A percentile compares a stretch with the other conserved stretches of the same genome.
Conservation (phyloP, 2,329 filamentous ascomycete genomes). For the Ophiocordyceps camponoti-floridani region DNA sequence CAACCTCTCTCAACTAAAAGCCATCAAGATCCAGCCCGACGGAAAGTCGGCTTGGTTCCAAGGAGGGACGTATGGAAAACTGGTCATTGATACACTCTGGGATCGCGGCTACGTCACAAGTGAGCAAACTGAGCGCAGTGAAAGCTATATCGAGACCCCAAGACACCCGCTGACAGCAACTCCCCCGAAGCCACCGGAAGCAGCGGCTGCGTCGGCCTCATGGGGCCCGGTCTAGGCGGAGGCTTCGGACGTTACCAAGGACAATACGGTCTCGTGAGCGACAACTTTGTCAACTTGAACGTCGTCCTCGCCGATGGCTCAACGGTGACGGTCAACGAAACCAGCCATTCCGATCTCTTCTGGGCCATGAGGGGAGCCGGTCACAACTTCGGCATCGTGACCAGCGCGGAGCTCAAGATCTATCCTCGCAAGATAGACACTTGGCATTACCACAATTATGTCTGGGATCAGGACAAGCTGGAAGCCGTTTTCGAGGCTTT, state of each 20-base stretch:
- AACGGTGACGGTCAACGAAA: conserved; percentile 4
- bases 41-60: neutral
- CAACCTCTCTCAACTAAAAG: conserved; percentile 3
- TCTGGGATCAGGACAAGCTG: conserved; percentile 6
- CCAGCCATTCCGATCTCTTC: conserved; percentile 13
- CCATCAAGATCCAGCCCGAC: conserved; percentile 2
- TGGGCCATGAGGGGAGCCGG: conserved; percentile 17
- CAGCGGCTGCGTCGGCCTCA: conserved; percentile 7
- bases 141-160: neutral
- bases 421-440: conserved; percentile 7
- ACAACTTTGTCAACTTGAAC: conserved; percentile 15
- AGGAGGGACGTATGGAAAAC: conserved; percentile 1
- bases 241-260: conserved; percentile 14
- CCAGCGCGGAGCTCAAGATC: conserved; percentile 12
- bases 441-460: conserved; percentile 9
- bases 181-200: neutral
- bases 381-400: conserved; percentile 16
- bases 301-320: conserved; percentile 14
- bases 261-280: conserved; percentile 12
- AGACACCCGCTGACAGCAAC: neutral
- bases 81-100: conserved; percentile 1
- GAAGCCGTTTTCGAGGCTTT: conserved; percentile 7
- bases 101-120: conserved; percentile 3
- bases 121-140: neutral
- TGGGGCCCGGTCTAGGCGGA: conserved; percentile 13